phyloP scores from a whole-genome alignment of 1,284 basidiomycete species.

The Pseudozyma sp. region DNA sequence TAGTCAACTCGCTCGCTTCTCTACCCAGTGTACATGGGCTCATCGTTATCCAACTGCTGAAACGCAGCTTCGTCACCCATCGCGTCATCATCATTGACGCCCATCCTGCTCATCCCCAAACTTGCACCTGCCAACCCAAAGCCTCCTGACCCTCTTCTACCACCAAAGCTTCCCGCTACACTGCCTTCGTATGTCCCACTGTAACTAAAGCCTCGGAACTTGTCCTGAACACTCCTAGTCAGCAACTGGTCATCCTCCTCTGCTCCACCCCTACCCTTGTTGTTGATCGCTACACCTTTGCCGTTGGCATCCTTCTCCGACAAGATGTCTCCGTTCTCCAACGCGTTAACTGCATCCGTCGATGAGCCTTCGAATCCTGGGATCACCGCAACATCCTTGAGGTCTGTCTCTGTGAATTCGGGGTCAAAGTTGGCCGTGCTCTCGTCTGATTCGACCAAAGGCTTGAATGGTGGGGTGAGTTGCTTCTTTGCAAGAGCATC shows the following conservation, averaged over 20 bases:
- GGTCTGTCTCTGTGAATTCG: slow-evolving; percentile 91
- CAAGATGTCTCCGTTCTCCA: slow-evolving; percentile 34
- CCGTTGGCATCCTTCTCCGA: slow-evolving; percentile 27
- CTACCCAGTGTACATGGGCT: slow-evolving; percentile 29
- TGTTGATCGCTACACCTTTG: slow-evolving; percentile 48
- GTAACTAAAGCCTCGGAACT: slow-evolving; percentile 68
- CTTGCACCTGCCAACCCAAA: slow-evolving; percentile 54
- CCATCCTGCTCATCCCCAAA: slow-evolving; percentile 61
- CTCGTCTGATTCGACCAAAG: slow-evolving; percentile 97
- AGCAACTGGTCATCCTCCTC: slow-evolving; percentile 56
- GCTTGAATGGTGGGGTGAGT: slow-evolving; percentile 97
- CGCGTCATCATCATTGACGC: slow-evolving; percentile 46
- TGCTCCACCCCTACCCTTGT: slow-evolving; percentile 24
- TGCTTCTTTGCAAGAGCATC: slow-evolving; percentile 81
- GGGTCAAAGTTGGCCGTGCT: slow-evolving; percentile 97
- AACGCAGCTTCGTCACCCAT: slow-evolving; percentile 35
- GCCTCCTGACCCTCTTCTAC: slow-evolving; percentile 42
- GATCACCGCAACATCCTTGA: slow-evolving; percentile 70
- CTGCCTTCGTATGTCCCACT: slow-evolving; percentile 64
- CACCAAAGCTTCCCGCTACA: slow-evolving; percentile 56
- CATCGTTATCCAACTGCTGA: slow-evolving; percentile 26
- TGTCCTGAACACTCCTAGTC: slow-evolving; percentile 65
- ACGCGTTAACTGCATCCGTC: slow-evolving; percentile 29
- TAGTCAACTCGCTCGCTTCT: not conserved
- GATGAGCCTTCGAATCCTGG: slow-evolving; percentile 57